A percentile compares a stretch with the other conserved stretches of the same genome.
Conservation (phyloP, 495 filamentous ascomycete species). For the Xylaria telfairii region DNA sequence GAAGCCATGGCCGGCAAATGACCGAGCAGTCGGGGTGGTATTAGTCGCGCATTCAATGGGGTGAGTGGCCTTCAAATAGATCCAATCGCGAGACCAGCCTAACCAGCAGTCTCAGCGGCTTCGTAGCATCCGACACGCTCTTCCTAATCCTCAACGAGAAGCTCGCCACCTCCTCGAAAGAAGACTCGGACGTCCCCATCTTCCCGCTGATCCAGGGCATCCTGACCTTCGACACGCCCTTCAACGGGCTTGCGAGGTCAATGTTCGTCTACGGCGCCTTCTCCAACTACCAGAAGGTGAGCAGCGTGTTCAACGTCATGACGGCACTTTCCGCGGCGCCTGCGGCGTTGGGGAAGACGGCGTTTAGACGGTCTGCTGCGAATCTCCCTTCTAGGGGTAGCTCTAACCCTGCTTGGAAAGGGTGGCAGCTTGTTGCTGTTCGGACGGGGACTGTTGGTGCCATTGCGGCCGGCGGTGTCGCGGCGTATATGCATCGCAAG, state of each 20-base stretch:
- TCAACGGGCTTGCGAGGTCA: constrained; percentile 83
- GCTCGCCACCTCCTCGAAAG: constrained; percentile 24
- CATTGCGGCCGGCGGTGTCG: constrained; percentile 87
- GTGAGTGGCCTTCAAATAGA: constrained; percentile 31
- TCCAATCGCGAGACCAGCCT: no score
- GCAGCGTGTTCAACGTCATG: constrained; percentile 75
- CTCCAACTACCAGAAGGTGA: constrained; percentile 82
- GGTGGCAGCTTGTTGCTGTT: constrained; percentile 84
- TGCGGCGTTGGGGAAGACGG: constrained; percentile 56
- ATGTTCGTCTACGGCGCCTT: constrained; percentile 92
- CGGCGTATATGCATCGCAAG: constrained; percentile 80
- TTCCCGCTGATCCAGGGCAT: constrained; percentile 79
- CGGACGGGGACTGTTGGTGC: constrained; percentile 84
- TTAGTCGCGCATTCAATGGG: constrained; percentile 95
- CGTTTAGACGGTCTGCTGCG: constrained; percentile 38
- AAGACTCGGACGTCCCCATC: constrained; percentile 39
- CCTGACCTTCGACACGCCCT: constrained; percentile 94
- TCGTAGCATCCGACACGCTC: constrained; percentile 86
- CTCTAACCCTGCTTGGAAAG: constrained; percentile 52
- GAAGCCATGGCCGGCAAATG: constrained; percentile 83
- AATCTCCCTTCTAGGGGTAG: constrained; percentile 24
- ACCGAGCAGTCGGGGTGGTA: constrained; percentile 82
- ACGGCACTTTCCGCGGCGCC: constrained; percentile 58
- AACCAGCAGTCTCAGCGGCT: no score
- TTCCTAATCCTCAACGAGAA: constrained; percentile 59